Base-by-base conservation (phyloP, 495 filamentous ascomycete species). In the Cercophora samala region DNA sequence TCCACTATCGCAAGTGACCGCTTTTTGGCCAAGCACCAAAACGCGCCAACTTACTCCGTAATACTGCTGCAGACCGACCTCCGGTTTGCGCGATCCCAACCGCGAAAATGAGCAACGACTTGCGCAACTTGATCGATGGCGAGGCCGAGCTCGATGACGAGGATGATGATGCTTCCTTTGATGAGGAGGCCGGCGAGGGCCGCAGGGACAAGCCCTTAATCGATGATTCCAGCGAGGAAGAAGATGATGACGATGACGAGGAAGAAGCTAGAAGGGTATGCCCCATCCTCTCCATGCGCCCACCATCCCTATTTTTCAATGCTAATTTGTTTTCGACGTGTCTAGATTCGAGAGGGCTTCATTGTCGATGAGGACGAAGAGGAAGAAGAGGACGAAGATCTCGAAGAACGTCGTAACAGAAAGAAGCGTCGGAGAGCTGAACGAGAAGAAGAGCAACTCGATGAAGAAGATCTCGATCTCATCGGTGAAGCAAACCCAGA, bases 381-480 rank as follows among this genome's bases (percentile, higher is more conserved):
- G 11, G 87, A 88, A 60, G 86, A 85, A 17, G 87, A 89, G 25
- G 88, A 85, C 46, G 84, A 88, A 21, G 90, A 90, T 37, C 82
- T 82, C 23, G 82, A 83, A 64, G 84, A 90, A 56, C 84, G 87
- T 53, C 85, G 84, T 59, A 86, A 87, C 72, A 76, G 79, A 68
- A 78, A 81, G 70, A 94, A 93, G 80, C 86, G 91, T 63, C 84
- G 90, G 52, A 83, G 86, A 59, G 86, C 89, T 66, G 91, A 91
- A 63, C 5, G 37, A 11, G 93, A 96, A 69, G 94, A 97, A 74
- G 94, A 93, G 62, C 86, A 86, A 56, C 84, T 99, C 18, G 96
- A 98, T 70, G 94, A 97, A 64, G 95, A 99, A 79, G 95, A 99
- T 84, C 78, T 99, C 61, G 96, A 98, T 77, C 83, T 99, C 42